Evolutionary conservation across 768 basidiomycete species (phyloP).

Genomic region (Polyporus arcularius): DNA sequence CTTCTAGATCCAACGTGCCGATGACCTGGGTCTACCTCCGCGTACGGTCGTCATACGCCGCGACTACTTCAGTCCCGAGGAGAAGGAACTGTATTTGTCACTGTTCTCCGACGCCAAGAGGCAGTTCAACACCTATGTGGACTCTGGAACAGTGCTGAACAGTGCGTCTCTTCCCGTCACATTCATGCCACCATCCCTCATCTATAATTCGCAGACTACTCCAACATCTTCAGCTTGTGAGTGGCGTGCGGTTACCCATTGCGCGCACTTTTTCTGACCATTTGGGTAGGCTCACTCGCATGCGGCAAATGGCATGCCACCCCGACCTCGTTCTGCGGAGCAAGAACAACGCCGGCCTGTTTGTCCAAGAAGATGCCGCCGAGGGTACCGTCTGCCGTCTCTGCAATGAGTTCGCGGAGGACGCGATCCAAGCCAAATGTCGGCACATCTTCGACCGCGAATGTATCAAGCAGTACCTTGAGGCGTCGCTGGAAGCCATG

Average conservation of each 20-base stretch:
- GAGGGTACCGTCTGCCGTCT: constrained; percentile 90
- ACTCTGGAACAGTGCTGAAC: constrained; percentile 88
- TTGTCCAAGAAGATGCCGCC: constrained; percentile 56
- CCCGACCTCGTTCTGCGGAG: constrained; percentile 92
- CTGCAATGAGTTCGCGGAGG: constrained; percentile 97
- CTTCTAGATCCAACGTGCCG: constrained; percentile 84
- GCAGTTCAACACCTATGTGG: constrained; percentile 88
- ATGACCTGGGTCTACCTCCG: constrained; percentile 94
- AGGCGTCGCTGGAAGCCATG: constrained; percentile 64
- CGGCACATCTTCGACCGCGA: constrained; percentile 94
- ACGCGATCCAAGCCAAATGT: constrained; percentile 93
- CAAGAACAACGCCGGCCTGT: constrained; percentile 71
- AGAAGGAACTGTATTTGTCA: constrained; percentile 92
- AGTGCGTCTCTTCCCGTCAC: constrained; percentile 53
- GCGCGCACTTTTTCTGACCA: too few species aligned
- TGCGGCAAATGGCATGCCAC: constrained; percentile 95
- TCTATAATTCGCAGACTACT: constrained; percentile 60
- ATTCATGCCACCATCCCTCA: background rate
- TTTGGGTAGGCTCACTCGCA: constrained; percentile 75
- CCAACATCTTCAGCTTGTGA: constrained; percentile 83
- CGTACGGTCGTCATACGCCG: constrained; percentile 84
- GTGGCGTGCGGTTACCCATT: constrained; percentile 20
- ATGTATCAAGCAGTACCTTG: constrained; percentile 92
- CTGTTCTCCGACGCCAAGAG: constrained; percentile 92
- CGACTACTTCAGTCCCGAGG: constrained; percentile 95